Conservation (phyloP, 2,329 filamentous ascomycete species). For the Bretziella fagacearum region DNA sequence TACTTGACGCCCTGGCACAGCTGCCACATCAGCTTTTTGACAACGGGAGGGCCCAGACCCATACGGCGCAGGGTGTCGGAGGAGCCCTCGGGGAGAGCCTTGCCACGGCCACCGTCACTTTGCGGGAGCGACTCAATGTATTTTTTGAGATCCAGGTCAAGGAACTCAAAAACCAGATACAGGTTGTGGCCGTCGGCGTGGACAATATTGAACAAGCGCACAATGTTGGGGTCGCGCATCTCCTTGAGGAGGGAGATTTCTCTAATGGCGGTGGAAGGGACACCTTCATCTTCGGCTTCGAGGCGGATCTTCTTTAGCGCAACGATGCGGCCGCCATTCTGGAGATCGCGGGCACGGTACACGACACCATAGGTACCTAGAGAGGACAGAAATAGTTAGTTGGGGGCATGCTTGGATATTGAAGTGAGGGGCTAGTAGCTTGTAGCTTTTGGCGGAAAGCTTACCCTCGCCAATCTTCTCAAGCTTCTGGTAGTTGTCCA, state of each 20-base stretch:
- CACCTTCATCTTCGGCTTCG: slow-evolving; percentile 86
- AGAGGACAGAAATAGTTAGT: slow-evolving; percentile 6
- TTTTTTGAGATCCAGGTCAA: slow-evolving; percentile 84
- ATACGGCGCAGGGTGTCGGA: slow-evolving; percentile 45
- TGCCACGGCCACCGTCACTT: slow-evolving; percentile 68
- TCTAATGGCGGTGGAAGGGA: slow-evolving; percentile 81
- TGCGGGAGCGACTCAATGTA: slow-evolving; percentile 88
- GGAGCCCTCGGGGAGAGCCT: slow-evolving; percentile 65
- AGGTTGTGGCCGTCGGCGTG: slow-evolving; percentile 90
- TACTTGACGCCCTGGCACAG: slow-evolving; percentile 70
- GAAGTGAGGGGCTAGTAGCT: neutral
- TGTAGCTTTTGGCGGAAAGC: neutral
- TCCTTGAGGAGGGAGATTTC: slow-evolving; percentile 91
- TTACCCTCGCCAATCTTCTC: slow-evolving; percentile 92
- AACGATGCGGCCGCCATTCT: slow-evolving; percentile 67
- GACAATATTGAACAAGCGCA: slow-evolving; percentile 77
- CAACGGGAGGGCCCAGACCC: slow-evolving; percentile 60
- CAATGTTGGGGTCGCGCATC: slow-evolving; percentile 83
- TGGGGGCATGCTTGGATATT: neutral
- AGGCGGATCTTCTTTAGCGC: slow-evolving; percentile 91
- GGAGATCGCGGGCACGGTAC: slow-evolving; percentile 81
- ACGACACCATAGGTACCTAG: slow-evolving; percentile 86
- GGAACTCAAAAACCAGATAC: slow-evolving; percentile 82
- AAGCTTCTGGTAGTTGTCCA: slow-evolving; percentile 95
- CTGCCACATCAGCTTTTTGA: slow-evolving; percentile 88